Percentiles rank a stretch among this genome's conserved stretches.
Conservation (phyloP, 2,329 filamentous ascomycete species). For the Phaeosphaeriaceae sp. region DNA sequence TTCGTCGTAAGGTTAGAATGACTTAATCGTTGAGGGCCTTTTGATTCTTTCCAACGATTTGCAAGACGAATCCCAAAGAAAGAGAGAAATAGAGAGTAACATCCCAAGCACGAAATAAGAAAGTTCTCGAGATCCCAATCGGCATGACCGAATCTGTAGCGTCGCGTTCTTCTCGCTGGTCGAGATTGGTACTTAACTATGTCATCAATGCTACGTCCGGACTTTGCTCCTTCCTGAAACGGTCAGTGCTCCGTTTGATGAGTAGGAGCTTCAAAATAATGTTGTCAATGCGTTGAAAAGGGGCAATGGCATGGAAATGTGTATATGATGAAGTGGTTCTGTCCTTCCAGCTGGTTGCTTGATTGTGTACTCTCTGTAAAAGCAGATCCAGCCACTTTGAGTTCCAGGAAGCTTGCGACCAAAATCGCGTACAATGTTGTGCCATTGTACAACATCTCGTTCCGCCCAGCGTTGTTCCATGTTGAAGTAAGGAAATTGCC, state of each 20-base stretch:
- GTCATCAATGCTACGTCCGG: neutral
- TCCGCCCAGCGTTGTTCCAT: neutral
- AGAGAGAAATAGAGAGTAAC: too few species aligned
- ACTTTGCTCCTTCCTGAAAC: constrained; percentile 1
- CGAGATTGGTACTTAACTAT: neutral
- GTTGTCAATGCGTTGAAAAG: neutral
- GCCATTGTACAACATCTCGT: neutral
- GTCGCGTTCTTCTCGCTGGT: neutral
- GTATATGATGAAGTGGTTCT: neutral
- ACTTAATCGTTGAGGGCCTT: too few species aligned
- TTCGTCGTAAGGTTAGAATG: too few species aligned
- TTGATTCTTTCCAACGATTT: too few species aligned
- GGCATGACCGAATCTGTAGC: neutral
- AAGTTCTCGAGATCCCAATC: neutral
- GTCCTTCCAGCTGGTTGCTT: neutral
- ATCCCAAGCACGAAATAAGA: neutral
- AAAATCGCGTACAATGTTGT: neutral
- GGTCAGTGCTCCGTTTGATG: neutral
- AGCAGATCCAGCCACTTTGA: neutral
- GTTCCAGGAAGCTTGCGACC: neutral
- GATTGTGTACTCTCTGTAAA: neutral
- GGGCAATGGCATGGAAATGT: neutral
- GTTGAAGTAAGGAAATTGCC: neutral
- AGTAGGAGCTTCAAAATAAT: neutral
- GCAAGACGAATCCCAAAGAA: too few species aligned